Conservation (phyloP, 164 flowering plant species). For the Brasenia schreberi region DNA sequence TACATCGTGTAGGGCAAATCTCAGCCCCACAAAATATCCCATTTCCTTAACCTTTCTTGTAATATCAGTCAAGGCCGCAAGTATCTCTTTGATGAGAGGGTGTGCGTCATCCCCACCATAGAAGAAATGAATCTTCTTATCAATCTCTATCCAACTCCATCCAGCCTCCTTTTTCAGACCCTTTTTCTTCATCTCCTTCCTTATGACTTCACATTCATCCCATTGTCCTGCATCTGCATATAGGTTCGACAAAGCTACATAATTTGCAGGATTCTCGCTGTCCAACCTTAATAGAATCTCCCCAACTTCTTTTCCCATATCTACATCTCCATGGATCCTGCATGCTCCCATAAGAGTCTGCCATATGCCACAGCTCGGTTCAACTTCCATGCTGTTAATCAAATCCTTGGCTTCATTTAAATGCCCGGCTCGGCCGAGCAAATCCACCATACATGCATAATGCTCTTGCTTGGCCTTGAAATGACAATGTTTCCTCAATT, state of each 20-base stretch:
- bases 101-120: constrained; percentile 56
- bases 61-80: constrained; percentile 30
- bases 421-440: constrained; percentile 65
- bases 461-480: constrained; percentile 59
- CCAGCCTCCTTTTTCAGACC: constrained; percentile 70
- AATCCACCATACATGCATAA: constrained; percentile 77
- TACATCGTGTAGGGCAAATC: constrained; percentile 49
- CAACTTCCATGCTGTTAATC: constrained; percentile 46
- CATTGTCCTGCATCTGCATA: constrained; percentile 58
- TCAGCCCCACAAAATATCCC: constrained; percentile 32
- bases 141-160: constrained; percentile 68
- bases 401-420: constrained; percentile 52
- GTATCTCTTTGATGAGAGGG: constrained; percentile 35
- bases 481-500: constrained; percentile 16
- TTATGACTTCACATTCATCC: constrained; percentile 41
- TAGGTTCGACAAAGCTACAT: constrained; percentile 66
- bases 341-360: constrained; percentile 80
- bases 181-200: constrained; percentile 34
- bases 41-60: constrained; percentile 49
- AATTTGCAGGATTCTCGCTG: constrained; percentile 51
- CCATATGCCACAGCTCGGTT: constrained; percentile 58
- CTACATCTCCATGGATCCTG: constrained; percentile 50
- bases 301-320: constrained; percentile 55
- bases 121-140: constrained; percentile 50
- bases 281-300: constrained; percentile 46